Conservation (phyloP, 768 basidiomycete species). For the Tricholoma sp. region DNA sequence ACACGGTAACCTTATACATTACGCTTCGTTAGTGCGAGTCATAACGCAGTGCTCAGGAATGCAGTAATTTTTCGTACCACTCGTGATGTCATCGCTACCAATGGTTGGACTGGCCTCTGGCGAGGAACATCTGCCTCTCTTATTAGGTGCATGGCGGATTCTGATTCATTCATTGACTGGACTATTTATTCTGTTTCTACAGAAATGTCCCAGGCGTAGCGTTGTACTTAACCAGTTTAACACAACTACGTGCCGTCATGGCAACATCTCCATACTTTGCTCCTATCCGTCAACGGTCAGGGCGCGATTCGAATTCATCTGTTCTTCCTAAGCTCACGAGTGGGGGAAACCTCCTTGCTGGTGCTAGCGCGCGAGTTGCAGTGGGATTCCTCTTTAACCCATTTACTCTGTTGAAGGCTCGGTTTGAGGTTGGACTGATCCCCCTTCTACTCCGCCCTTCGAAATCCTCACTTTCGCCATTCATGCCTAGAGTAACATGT, state of each 20-base stretch:
- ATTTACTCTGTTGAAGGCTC: constrained; percentile 85
- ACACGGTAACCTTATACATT: constrained; percentile 22
- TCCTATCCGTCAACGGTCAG: constrained; percentile 18
- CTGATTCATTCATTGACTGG: neutral
- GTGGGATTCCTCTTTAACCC: constrained; percentile 88
- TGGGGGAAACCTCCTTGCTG: constrained; percentile 81
- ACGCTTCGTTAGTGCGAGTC: constrained; percentile 15
- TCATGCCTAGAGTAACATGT: constrained; percentile 62
- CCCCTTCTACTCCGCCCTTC: neutral
- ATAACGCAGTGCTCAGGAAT: constrained; percentile 16
- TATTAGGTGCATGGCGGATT: constrained; percentile 43
- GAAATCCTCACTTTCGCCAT: neutral
- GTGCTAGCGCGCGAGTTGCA: constrained; percentile 72
- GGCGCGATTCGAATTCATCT: constrained; percentile 31
- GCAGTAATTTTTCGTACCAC: constrained; percentile 45
- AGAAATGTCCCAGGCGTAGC: constrained; percentile 95
- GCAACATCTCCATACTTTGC: constrained; percentile 71
- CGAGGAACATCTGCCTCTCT: constrained; percentile 82
- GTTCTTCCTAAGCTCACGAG: constrained; percentile 66
- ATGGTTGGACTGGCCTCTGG: constrained; percentile 78
- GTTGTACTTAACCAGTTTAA: constrained; percentile 84
- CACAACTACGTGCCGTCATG: constrained; percentile 74
- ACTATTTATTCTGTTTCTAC: constrained; percentile 3
- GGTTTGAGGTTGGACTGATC: constrained; percentile 66
- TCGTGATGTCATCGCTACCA: constrained; percentile 50